phyloP scores from a whole-genome alignment of 768 basidiomycete genomes.

The Russula griseocarnosa region DNA sequence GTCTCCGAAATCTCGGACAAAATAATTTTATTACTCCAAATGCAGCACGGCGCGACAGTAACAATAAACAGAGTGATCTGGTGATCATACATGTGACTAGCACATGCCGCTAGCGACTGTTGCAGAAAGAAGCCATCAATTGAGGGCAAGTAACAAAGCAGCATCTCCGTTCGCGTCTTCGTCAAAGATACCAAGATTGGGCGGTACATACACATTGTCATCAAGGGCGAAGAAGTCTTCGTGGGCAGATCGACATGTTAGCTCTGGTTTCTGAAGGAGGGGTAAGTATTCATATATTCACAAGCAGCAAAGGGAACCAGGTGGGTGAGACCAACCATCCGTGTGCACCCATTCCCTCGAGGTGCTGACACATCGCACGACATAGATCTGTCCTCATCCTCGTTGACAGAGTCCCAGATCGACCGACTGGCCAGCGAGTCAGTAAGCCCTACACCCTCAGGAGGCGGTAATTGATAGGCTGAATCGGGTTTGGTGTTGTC shows the following conservation, averaged over 20 bases:
- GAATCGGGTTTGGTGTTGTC: not conserved
- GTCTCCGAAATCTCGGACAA: constrained; percentile 5
- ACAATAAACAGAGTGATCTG: not conserved
- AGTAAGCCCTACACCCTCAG: not conserved
- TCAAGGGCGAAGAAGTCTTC: constrained; percentile 18
- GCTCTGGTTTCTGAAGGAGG: not conserved
- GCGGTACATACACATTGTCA: not conserved
- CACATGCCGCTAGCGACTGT: not conserved
- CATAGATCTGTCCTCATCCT: not conserved
- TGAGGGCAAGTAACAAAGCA: constrained; percentile 10
- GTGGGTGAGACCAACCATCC: constrained; percentile 1
- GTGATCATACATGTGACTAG: not conserved
- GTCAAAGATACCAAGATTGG: constrained; percentile 8
- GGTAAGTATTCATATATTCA: not conserved
- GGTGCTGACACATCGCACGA: constrained; percentile 7
- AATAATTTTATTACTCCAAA: constrained; percentile 7
- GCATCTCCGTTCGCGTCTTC: constrained; percentile 10
- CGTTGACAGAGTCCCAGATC: not conserved
- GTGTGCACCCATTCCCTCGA: not conserved
- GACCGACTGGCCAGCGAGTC: not conserved
- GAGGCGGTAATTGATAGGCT: not conserved
- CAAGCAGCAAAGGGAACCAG: not conserved
- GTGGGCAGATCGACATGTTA: not conserved
- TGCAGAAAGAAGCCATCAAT: constrained; percentile 2
- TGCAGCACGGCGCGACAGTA: not conserved